These are phyloP conservation scores for Ensete ventricosum DNA, from an alignment of 176 grass and related monocot genomes.

Conservation along the genomic window DNA sequence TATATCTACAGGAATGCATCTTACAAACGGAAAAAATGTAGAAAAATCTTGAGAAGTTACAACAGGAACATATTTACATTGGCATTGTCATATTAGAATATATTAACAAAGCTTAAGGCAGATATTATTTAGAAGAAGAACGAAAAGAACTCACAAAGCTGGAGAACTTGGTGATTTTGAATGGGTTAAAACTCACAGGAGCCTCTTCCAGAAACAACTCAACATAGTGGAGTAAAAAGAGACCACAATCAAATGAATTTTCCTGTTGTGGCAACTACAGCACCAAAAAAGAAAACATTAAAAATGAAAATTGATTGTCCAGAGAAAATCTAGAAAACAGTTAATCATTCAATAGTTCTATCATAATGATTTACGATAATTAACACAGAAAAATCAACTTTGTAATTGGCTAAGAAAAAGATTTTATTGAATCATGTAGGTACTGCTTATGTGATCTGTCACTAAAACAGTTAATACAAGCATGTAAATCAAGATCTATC, in stretches of 20 bases:
- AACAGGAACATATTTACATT: background rate
- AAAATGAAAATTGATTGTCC: conserved; percentile 2
- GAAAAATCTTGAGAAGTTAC: background rate
- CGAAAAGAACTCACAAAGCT: conserved; percentile 64
- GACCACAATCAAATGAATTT: conserved; percentile 92
- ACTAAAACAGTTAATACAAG: background rate
- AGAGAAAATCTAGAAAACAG: background rate
- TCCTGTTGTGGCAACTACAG: conserved; percentile 91
- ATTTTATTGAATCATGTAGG: no score
- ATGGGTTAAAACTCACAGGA: conserved; percentile 60
- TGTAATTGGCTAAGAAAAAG: no score
- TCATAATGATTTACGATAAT: background rate
- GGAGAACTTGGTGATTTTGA: conserved; percentile 49
- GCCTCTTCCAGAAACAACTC: conserved; percentile 79
- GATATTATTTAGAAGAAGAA: conserved; percentile 9
- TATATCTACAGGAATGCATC: no score
- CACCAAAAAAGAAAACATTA: conserved; percentile 20
- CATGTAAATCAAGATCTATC: background rate
- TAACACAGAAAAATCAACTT: no score
- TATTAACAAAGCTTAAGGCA: background rate
- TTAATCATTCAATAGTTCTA: background rate
- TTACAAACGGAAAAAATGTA: no score
- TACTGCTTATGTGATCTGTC: no score
- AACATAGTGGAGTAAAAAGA: conserved; percentile 90
- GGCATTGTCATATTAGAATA: background rate